Evolutionary conservation across 306 rosid species (phyloP).

Genomic region (Calophaca sinica): DNA sequence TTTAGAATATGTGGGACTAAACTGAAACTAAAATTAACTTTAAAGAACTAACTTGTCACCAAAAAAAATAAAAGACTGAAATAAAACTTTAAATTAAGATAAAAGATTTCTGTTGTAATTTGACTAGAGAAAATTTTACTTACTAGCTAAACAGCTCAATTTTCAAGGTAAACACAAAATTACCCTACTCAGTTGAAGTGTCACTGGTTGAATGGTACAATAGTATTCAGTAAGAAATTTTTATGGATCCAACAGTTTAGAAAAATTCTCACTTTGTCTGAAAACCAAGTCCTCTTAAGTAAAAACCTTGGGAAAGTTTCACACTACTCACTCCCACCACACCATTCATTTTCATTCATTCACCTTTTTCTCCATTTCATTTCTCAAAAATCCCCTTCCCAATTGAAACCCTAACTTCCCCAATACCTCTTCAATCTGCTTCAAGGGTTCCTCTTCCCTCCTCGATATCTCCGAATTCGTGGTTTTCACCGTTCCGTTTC

Average conservation of each 20-base stretch:
- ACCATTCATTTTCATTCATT: neutral
- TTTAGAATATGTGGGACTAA: too few species aligned
- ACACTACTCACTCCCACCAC: neutral
- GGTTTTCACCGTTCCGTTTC: neutral
- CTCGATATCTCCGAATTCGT: neutral
- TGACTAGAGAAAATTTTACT: too few species aligned
- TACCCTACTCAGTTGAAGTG: neutral
- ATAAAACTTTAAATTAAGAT: too few species aligned
- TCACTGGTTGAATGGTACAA: too few species aligned
- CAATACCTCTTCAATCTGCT: neutral
- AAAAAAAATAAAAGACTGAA: too few species aligned
- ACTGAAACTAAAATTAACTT: too few species aligned
- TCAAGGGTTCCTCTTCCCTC: neutral
- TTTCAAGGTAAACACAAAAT: neutral
- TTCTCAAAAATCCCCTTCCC: neutral
- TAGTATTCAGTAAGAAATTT: too few species aligned
- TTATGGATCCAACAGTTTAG: too few species aligned
- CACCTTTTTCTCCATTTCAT: neutral
- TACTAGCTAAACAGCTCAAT: too few species aligned
- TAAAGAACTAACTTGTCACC: too few species aligned
- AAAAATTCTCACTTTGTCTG: too few species aligned
- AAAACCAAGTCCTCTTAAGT: neutral
- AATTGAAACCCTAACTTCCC: neutral
- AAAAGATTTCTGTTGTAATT: too few species aligned
- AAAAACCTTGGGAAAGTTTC: neutral